phyloP scores from a whole-genome alignment of 306 rosid species.

The Pyrus pyrifolia region DNA sequence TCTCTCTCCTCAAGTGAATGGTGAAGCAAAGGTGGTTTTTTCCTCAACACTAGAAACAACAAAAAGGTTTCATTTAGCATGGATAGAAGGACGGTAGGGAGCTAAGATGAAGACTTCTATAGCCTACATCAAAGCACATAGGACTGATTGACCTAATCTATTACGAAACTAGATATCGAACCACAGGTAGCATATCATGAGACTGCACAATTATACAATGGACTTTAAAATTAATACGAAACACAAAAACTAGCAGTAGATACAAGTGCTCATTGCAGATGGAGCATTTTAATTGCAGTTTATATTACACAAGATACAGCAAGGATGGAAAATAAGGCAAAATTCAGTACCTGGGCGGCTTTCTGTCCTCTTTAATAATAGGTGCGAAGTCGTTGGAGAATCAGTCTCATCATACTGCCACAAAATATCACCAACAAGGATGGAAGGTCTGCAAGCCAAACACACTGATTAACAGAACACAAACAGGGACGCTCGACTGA shows the following conservation, averaged over 20 bases:
- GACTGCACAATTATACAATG: too few species aligned
- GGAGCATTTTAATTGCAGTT: neutral
- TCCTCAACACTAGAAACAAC: constrained; percentile 32
- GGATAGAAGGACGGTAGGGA: neutral
- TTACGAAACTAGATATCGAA: too few species aligned
- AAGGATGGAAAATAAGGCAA: neutral
- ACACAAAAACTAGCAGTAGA: neutral
- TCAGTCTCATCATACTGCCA: constrained; percentile 73
- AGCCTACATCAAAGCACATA: too few species aligned
- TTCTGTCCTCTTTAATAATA: constrained; percentile 66
- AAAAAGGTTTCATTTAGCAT: constrained; percentile 6
- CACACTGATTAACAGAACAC: constrained; percentile 6
- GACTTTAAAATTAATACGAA: neutral
- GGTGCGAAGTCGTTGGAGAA: constrained; percentile 51
- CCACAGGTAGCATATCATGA: too few species aligned
- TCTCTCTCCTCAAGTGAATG: constrained; percentile 77
- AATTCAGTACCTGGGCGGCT: constrained; percentile 50
- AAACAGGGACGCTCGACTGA: neutral
- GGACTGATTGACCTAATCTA: too few species aligned
- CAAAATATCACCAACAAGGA: constrained; percentile 91
- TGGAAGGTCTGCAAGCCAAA: constrained; percentile 74
- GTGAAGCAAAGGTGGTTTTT: constrained; percentile 32
- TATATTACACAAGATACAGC: neutral
- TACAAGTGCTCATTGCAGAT: neutral
- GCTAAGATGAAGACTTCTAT: neutral